Percentiles rank a stretch among this genome's conserved stretches.
phyloP scores from a whole-genome alignment of 2,329 filamentous ascomycete species.

The Botrytis elliptica region DNA sequence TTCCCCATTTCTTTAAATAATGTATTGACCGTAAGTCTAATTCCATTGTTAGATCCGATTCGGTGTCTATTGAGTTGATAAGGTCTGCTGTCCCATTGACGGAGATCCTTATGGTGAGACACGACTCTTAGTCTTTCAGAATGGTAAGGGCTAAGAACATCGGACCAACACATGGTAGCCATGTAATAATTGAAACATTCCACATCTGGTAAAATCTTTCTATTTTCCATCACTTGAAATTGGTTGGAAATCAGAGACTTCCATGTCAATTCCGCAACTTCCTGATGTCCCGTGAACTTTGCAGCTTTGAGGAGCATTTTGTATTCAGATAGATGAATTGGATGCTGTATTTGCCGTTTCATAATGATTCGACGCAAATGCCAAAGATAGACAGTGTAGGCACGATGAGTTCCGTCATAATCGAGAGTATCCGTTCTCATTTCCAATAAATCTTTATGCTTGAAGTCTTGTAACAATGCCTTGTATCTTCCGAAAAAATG shows the following conservation, averaged over 20 bases:
- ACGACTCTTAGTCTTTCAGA: conserved; percentile 39
- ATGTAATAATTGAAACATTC: conserved; percentile 57
- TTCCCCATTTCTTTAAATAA: conserved; percentile 50
- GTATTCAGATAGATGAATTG: conserved; percentile 49
- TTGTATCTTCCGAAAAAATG: conserved; percentile 49
- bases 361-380: conserved; percentile 38
- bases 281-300: conserved; percentile 46
- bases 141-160: conserved; percentile 42
- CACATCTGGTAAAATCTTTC: conserved; percentile 44
- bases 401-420: conserved; percentile 27
- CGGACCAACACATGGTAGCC: conserved; percentile 49
- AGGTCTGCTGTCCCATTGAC: conserved; percentile 27
- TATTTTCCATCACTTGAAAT: neutral
- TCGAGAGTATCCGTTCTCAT: conserved; percentile 21
- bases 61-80: conserved; percentile 31
- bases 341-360: conserved; percentile 40
- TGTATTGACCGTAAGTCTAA: conserved; percentile 26
- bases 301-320: conserved; percentile 53
- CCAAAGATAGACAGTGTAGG: conserved; percentile 30
- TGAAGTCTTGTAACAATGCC: conserved; percentile 48
- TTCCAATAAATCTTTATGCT: conserved; percentile 45
- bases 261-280: conserved; percentile 49
- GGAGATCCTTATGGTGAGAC: conserved; percentile 33
- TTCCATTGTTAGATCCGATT: conserved; percentile 26
- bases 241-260: conserved; percentile 42